phyloP scores from a whole-genome alignment of 2,329 filamentous ascomycete genomes.

The Ophiostoma sp. region DNA sequence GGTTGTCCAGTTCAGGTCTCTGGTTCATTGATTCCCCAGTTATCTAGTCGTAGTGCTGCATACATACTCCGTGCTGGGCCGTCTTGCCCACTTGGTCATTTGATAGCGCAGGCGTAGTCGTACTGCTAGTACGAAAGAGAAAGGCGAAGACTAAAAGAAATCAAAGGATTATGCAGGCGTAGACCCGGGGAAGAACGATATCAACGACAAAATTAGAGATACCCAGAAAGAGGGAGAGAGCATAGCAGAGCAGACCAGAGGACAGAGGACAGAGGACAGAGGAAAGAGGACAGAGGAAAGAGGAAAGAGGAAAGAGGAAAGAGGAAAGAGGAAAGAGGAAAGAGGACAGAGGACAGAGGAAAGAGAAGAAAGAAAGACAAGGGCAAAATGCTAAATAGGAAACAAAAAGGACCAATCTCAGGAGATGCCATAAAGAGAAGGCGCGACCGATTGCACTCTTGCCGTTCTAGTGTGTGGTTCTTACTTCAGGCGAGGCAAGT shows the following conservation, averaged over 20 bases:
- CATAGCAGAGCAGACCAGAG: neutral
- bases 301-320: neutral
- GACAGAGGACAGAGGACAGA: neutral
- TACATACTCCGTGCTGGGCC: neutral
- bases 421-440: neutral
- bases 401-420: conserved; percentile 2
- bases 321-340: neutral
- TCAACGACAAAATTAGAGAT: too few relatives aligned
- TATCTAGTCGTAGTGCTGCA: neutral
- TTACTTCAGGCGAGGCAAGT: neutral
- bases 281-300: too few relatives aligned
- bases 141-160: too few relatives aligned
- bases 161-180: too few relatives aligned
- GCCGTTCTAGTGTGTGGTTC: neutral
- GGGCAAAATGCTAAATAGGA: neutral
- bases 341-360: neutral
- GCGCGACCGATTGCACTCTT: neutral
- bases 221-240: too few relatives aligned
- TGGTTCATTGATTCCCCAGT: too few relatives aligned
- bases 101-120: neutral
- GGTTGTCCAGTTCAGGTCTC: too few relatives aligned
- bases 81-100: neutral
- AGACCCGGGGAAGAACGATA: too few relatives aligned
- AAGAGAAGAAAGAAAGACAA: neutral
- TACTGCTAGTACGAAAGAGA: neutral